Percentiles rank a stretch among this genome's conserved stretches.
Conservation (phyloP, 345 rosid species). For the Hibiscus tridactylites region DNA sequence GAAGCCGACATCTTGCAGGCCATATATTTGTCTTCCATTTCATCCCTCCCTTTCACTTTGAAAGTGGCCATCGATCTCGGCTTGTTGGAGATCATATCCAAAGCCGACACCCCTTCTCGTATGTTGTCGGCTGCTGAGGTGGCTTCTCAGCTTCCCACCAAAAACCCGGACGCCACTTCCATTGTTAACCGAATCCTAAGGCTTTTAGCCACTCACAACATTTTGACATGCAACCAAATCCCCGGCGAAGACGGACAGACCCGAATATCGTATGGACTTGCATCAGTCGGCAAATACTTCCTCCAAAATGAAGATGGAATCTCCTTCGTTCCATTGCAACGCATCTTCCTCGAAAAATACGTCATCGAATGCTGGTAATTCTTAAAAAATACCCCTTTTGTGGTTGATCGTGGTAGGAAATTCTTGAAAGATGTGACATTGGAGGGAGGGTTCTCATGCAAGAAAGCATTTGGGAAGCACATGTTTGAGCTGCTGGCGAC, state of each 20-base stretch:
- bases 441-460: slow-evolving; percentile 26
- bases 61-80: no score
- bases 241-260: slow-evolving; percentile 3
- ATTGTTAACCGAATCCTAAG: slow-evolving; percentile 25
- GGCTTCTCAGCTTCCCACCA: slow-evolving; percentile 16
- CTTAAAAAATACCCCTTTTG: no score
- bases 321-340: background rate
- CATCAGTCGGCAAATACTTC: slow-evolving; percentile 19
- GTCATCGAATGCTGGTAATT: background rate
- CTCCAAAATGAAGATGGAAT: slow-evolving; percentile 6
- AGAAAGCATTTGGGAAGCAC: background rate
- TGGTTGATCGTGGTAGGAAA: background rate
- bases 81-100: no score
- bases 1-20: no score
- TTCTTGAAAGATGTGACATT: slow-evolving; percentile 21
- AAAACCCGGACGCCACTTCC: slow-evolving; percentile 12
- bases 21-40: no score
- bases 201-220: slow-evolving; percentile 3
- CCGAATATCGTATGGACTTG: slow-evolving; percentile 23
- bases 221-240: background rate
- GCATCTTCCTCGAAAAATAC: background rate
- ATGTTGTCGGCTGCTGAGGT: slow-evolving; percentile 10
- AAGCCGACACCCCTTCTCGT: no score
- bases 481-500: slow-evolving; percentile 17
- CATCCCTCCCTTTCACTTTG: no score